Percentiles rank a stretch among this genome's conserved stretches.
Conservation (phyloP, 2,329 filamentous ascomycete species). For the Penicillium sp. region DNA sequence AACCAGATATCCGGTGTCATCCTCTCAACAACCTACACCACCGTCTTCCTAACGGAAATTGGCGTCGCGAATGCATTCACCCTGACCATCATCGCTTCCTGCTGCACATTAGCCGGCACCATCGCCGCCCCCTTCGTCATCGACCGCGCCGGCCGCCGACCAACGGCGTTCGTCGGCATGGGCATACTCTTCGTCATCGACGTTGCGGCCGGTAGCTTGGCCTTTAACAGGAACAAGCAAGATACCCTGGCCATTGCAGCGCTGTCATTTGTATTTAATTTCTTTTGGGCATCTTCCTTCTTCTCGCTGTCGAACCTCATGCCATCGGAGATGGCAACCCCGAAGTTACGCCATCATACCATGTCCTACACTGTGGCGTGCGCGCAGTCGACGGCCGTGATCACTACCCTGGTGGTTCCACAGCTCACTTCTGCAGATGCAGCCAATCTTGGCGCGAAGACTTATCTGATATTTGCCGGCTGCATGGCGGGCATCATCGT, state of each 20-base stretch:
- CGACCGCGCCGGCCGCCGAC: constrained; percentile 37
- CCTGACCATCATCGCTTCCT: constrained; percentile 39
- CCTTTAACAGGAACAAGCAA: constrained; percentile 29
- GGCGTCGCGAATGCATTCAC: constrained; percentile 37
- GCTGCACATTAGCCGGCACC: constrained; percentile 39
- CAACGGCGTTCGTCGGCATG: constrained; percentile 40
- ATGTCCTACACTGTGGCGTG: constrained; percentile 41
- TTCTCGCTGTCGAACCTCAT: constrained; percentile 37
- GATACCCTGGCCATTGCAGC: constrained; percentile 33
- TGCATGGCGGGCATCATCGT: constrained; percentile 33
- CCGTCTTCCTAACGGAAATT: constrained; percentile 38
- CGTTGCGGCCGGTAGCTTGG: constrained; percentile 35
- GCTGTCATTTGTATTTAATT: constrained; percentile 40
- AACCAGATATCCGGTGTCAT: constrained; percentile 42
- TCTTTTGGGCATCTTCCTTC: constrained; percentile 42
- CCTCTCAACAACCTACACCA: constrained; percentile 41
- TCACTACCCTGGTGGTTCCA: constrained; percentile 43
- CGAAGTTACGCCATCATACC: constrained; percentile 39
- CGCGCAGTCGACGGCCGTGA: constrained; percentile 39
- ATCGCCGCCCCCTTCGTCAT: constrained; percentile 38
- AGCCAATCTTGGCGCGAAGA: constrained; percentile 35
- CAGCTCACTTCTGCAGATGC: constrained; percentile 37
- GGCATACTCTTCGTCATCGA: constrained; percentile 36
- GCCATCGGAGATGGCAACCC: constrained; percentile 40
- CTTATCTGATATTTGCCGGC: constrained; percentile 37